Conservation (phyloP, 2,329 filamentous ascomycete genomes). For the Aspergillus sp. region DNA sequence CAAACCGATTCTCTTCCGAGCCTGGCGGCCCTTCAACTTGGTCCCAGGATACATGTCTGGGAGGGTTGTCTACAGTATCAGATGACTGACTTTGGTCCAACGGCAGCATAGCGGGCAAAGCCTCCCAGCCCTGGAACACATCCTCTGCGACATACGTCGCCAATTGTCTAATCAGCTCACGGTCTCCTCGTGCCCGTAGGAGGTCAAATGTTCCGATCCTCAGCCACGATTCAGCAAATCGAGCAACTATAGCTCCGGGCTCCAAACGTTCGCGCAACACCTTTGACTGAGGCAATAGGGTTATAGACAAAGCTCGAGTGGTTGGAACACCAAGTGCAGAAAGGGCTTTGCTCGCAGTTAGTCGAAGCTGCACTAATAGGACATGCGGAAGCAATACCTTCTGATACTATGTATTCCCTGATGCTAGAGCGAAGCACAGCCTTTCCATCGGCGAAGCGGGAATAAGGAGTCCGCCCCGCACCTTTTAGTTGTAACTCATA, state of each 20-base stretch:
- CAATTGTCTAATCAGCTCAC: conserved; percentile 70
- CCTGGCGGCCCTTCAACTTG: conserved; percentile 67
- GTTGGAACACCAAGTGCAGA: conserved; percentile 83
- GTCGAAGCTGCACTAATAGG: neutral
- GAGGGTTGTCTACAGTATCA: conserved; percentile 46
- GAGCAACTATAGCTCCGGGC: conserved; percentile 86
- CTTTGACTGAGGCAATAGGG: conserved; percentile 68
- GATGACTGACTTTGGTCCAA: conserved; percentile 43
- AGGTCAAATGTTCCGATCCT: conserved; percentile 95
- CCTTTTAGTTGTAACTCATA: conserved; percentile 96
- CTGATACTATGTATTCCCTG: conserved; percentile 89
- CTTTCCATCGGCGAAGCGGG: conserved; percentile 92
- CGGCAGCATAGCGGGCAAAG: conserved; percentile 64
- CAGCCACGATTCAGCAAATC: conserved; percentile 90
- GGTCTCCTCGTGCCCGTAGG: conserved; percentile 77
- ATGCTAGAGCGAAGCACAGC: conserved; percentile 92
- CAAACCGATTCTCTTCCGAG: conserved; percentile 79
- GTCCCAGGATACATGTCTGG: conserved; percentile 57
- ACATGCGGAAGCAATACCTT: conserved; percentile 52
- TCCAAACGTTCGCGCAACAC: conserved; percentile 80
- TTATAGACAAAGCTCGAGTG: conserved; percentile 82
- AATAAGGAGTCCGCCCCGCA: conserved; percentile 90
- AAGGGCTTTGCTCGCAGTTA: conserved; percentile 50
- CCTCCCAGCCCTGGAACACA: conserved; percentile 84
- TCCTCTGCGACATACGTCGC: conserved; percentile 84